These are phyloP conservation scores for Suzukiozyma palmioleophila DNA, from an alignment of 1,139 yeast genomes.

Conservation along the genomic window DNA sequence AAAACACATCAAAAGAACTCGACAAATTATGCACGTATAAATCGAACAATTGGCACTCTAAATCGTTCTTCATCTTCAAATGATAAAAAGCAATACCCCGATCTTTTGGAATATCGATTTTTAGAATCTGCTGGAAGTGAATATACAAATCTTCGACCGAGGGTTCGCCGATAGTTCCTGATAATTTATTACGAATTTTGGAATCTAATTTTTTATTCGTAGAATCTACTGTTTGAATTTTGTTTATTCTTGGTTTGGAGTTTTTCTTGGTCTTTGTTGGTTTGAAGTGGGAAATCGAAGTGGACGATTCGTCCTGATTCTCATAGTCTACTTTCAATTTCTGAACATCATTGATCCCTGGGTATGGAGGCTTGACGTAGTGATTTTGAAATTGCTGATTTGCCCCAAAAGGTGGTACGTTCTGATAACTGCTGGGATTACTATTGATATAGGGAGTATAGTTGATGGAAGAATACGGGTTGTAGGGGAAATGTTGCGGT, in stretches of 20 bases:
- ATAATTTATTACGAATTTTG: slow-evolving; percentile 1
- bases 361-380: background rate
- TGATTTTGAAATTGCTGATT: background rate
- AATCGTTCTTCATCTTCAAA: slow-evolving; percentile 16
- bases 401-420: slow-evolving; percentile 1
- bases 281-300: slow-evolving; percentile 16
- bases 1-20: slow-evolving; percentile 27
- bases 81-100: slow-evolving; percentile 9
- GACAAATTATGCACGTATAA: slow-evolving; percentile 29
- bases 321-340: background rate
- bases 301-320: background rate
- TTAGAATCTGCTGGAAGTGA: slow-evolving; percentile 23
- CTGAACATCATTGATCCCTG: background rate
- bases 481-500: background rate
- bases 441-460: slow-evolving; percentile 1
- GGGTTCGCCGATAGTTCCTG: slow-evolving; percentile 15
- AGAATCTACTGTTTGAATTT: slow-evolving; percentile 14
- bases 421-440: background rate
- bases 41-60: slow-evolving; percentile 30
- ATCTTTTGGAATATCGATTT: slow-evolving; percentile 12
- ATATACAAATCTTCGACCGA: slow-evolving; percentile 23
- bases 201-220: background rate
- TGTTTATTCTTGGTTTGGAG: slow-evolving; percentile 33
- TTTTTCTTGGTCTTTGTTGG: slow-evolving; percentile 36
- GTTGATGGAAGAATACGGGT: background rate